Evolutionary conservation across 169 alveolate species (phyloP).

Genomic region (Plasmodium blacklocki): DNA sequence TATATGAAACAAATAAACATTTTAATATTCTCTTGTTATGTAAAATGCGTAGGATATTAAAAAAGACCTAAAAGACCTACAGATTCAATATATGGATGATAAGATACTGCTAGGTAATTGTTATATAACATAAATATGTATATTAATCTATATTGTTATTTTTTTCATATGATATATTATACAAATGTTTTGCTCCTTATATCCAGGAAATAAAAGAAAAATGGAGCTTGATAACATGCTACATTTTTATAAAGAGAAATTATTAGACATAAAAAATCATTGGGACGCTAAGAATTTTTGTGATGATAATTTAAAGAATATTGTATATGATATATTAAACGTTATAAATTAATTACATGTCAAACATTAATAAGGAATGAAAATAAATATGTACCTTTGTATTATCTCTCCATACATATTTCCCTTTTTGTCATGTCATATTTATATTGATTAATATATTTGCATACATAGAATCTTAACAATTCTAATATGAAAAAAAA

Average conservation of each 20-base stretch:
- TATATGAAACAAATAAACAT: background rate
- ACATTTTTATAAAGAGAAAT: constrained; percentile 57
- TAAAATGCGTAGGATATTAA: constrained; percentile 24
- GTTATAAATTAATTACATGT: constrained; percentile 34
- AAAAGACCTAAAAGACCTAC: constrained; percentile 55
- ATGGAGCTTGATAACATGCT: constrained; percentile 35
- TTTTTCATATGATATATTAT: background rate
- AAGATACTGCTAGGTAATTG: constrained; percentile 47
- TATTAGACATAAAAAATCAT: constrained; percentile 54
- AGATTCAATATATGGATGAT: constrained; percentile 36
- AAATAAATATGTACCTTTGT: background rate
- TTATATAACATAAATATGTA: background rate
- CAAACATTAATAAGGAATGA: no score
- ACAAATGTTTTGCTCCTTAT: background rate
- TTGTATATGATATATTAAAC: constrained; percentile 63
- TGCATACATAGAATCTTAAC: no score
- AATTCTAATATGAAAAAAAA: background rate
- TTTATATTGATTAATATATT: no score
- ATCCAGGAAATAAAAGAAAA: constrained; percentile 55
- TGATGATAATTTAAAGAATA: constrained; percentile 67
- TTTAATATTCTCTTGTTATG: no score
- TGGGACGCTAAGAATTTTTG: constrained; percentile 58
- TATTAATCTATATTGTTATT: background rate
- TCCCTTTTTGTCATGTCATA: no score
- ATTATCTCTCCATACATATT: background rate